Evolutionary conservation across 2,329 filamentous ascomycete genomes (phyloP).

Genomic region (Hypoxylon sp.): DNA sequence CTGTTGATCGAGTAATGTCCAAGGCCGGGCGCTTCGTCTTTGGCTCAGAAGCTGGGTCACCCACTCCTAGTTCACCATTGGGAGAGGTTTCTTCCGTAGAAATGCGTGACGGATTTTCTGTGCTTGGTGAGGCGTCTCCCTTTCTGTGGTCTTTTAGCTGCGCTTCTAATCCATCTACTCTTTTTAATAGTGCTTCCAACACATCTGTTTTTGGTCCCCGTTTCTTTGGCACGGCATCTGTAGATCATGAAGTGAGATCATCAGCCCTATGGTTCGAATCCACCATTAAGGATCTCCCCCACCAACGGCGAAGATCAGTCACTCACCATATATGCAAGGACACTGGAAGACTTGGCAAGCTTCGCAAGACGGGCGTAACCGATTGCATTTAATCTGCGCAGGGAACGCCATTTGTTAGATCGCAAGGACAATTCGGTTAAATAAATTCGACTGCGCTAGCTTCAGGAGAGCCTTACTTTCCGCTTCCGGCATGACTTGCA

Average conservation of each 20-base stretch:
- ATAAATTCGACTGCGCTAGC: slow-evolving; percentile 13
- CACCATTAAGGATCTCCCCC: slow-evolving; percentile 16
- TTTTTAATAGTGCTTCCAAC: slow-evolving; percentile 84
- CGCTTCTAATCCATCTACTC: slow-evolving; percentile 88
- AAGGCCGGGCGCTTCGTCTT: slow-evolving; percentile 60
- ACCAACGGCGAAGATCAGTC: slow-evolving; percentile 20
- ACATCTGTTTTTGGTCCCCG: slow-evolving; percentile 92
- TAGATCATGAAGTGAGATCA: slow-evolving; percentile 26
- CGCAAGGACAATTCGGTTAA: slow-evolving; percentile 18
- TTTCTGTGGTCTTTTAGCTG: slow-evolving; percentile 79
- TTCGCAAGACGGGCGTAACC: slow-evolving; percentile 86
- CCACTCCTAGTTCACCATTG: slow-evolving; percentile 42
- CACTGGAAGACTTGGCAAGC: slow-evolving; percentile 92
- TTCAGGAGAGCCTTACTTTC: slow-evolving; percentile 73
- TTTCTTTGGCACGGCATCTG: slow-evolving; percentile 91
- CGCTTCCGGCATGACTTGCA: slow-evolving; percentile 94
- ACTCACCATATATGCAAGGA: slow-evolving; percentile 87
- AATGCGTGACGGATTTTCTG: slow-evolving; percentile 52
- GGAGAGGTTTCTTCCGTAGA: slow-evolving; percentile 50
- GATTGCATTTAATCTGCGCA: slow-evolving; percentile 89
- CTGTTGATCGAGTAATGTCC: slow-evolving; percentile 56
- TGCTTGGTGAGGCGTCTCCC: slow-evolving; percentile 59
- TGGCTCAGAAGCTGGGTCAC: slow-evolving; percentile 56
- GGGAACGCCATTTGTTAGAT: slow-evolving; percentile 46
- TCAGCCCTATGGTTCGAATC: slow-evolving; percentile 23